These are phyloP conservation scores for Phellopilus nigrolimitatus DNA, from an alignment of 1,284 basidiomycete genomes.

Conservation along the genomic window DNA sequence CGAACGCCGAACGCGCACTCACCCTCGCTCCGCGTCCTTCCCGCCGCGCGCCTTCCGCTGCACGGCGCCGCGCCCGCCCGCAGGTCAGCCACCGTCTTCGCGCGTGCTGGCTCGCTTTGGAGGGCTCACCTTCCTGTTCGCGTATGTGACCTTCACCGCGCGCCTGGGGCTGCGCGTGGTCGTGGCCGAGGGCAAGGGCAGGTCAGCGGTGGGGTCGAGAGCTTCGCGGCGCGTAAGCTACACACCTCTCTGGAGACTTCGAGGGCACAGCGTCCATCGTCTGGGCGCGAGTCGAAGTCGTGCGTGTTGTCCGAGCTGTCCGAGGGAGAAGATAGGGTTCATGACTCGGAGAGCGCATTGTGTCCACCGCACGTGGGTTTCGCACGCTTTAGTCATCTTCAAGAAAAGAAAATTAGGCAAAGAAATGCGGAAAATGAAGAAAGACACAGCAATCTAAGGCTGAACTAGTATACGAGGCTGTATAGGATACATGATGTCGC, in stretches of 20 bases:
- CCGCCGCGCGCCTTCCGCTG: background rate
- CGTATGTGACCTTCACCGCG: slow-evolving; percentile 14
- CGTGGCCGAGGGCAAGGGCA: too few species aligned
- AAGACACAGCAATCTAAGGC: too few species aligned
- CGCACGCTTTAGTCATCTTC: too few species aligned
- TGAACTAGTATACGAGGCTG: too few species aligned
- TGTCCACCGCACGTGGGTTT: background rate
- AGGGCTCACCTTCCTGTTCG: slow-evolving; percentile 13
- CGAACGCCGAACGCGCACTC: background rate
- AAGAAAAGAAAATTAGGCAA: too few species aligned
- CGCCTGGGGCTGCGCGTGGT: background rate
- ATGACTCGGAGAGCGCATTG: too few species aligned
- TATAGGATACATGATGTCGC: too few species aligned
- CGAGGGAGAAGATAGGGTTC: too few species aligned
- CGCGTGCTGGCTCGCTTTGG: too few species aligned
- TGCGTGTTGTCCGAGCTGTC: background rate
- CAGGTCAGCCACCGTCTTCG: background rate
- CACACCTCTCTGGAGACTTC: slow-evolving; percentile 9
- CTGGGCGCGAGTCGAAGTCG: background rate
- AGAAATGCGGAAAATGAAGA: too few species aligned
- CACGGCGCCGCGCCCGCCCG: background rate
- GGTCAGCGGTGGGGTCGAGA: background rate
- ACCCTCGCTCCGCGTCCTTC: background rate
- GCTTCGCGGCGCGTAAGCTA: background rate
- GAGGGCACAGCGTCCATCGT: background rate